These are phyloP conservation scores for Ilex asprella DNA, from an alignment of 257 asterid genomes.

Conservation along the genomic window DNA sequence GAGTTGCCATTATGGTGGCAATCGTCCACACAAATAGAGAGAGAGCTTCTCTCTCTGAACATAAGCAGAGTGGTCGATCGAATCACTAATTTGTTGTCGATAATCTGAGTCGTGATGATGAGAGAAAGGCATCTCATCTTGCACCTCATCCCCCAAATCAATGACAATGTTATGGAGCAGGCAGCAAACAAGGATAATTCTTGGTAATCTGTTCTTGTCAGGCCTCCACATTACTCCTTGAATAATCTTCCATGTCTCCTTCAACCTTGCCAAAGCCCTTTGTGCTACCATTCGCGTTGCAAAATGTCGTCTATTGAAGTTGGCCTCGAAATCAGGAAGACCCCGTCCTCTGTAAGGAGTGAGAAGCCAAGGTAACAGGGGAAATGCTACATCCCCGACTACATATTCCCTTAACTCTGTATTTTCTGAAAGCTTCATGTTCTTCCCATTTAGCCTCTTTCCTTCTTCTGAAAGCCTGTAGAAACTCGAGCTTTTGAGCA, in stretches of 20 bases:
- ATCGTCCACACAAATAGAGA: constrained; percentile 32
- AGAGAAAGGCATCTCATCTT: constrained; percentile 27
- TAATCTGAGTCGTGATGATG: constrained; percentile 57
- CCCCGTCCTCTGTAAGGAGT: constrained; percentile 60
- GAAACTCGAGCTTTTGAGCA: constrained; percentile 51
- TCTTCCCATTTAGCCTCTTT: constrained; percentile 40
- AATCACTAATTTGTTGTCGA: constrained; percentile 38
- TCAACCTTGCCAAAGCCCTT: constrained; percentile 57
- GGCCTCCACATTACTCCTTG: constrained; percentile 85
- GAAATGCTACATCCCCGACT: constrained; percentile 59
- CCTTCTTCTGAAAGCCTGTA: constrained; percentile 49
- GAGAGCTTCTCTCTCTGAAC: constrained; percentile 45
- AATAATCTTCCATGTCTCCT: constrained; percentile 76
- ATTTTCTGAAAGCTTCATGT: constrained; percentile 20
- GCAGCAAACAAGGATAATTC: constrained; percentile 78
- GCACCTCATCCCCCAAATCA: constrained; percentile 59
- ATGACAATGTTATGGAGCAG: constrained; percentile 77
- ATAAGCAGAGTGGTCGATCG: constrained; percentile 37
- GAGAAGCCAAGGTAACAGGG: constrained; percentile 72
- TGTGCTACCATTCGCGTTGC: constrained; percentile 47
- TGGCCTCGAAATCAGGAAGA: constrained; percentile 28
- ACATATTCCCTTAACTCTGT: constrained; percentile 52
- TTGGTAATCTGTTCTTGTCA: constrained; percentile 77
- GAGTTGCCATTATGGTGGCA: constrained; percentile 1
- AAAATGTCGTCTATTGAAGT: constrained; percentile 43